Conservation (phyloP, 805 yeast genomes). For the Blastobotrys attinorum region DNA sequence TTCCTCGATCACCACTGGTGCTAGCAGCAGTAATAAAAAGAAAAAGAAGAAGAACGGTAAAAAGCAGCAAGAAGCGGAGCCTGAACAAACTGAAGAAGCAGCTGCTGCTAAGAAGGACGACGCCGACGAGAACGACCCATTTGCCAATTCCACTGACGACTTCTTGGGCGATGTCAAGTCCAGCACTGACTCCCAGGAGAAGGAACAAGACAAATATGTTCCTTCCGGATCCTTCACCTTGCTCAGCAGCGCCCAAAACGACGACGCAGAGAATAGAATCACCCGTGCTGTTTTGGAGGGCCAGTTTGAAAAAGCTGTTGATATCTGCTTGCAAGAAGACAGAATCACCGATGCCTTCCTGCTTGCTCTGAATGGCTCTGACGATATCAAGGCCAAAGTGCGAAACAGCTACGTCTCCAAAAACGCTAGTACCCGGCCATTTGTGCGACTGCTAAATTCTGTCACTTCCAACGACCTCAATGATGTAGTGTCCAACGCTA, state of each 20-base stretch:
- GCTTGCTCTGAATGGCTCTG: conserved; percentile 58
- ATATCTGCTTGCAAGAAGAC: conserved; percentile 53
- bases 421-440: conserved; percentile 42
- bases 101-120: conserved; percentile 30
- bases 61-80: conserved; percentile 9
- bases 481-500: conserved; percentile 73
- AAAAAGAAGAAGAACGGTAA: conserved; percentile 8
- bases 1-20: not conserved
- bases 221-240: conserved; percentile 29
- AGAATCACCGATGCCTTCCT: conserved; percentile 72
- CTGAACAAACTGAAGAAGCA: conserved; percentile 10
- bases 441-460: conserved; percentile 69
- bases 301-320: conserved; percentile 58
- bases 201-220: conserved; percentile 21
- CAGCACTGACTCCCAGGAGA: conserved; percentile 20
- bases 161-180: conserved; percentile 20
- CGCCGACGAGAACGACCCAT: not conserved
- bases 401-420: conserved; percentile 62
- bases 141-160: conserved; percentile 19
- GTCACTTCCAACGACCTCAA: conserved; percentile 45
- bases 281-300: conserved; percentile 50
- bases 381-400: conserved; percentile 54
- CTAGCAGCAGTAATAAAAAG: conserved; percentile 5
- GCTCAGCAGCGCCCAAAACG: conserved; percentile 24
- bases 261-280: conserved; percentile 40